Percentiles rank a stretch among this genome's conserved stretches.
These are phyloP conservation scores for Boletus insuetus DNA, from an alignment of 768 basidiomycete genomes.

Conservation along the genomic window DNA sequence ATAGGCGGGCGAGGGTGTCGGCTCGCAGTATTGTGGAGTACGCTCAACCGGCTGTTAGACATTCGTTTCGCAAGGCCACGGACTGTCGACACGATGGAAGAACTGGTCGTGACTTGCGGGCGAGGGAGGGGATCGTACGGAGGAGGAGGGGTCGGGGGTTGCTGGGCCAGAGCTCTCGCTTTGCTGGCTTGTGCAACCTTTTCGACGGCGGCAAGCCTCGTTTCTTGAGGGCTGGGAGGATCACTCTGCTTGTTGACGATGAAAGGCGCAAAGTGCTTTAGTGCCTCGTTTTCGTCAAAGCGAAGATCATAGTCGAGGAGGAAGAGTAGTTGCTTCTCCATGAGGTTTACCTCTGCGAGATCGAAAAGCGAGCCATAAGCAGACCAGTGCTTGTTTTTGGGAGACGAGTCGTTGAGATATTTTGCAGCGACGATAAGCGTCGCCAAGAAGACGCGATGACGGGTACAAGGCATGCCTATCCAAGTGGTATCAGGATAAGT, in stretches of 20 bases:
- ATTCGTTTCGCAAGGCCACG: constrained; percentile 59
- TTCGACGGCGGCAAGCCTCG: constrained; percentile 52
- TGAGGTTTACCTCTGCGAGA: constrained; percentile 81
- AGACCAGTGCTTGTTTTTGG: constrained; percentile 95
- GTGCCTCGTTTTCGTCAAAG: constrained; percentile 81
- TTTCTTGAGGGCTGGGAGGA: constrained; percentile 35
- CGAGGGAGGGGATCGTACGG: constrained; percentile 36
- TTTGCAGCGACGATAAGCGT: constrained; percentile 95
- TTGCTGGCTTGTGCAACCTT: constrained; percentile 53
- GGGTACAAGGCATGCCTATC: constrained; percentile 79
- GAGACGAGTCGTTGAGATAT: constrained; percentile 95
- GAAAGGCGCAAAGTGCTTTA: constrained; percentile 68
- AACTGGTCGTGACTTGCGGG: constrained; percentile 23
- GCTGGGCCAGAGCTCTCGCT: constrained; percentile 48
- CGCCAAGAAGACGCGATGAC: constrained; percentile 94
- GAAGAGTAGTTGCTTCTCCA: constrained; percentile 95
- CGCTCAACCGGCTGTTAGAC: constrained; percentile 40
- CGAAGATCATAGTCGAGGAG: constrained; percentile 92
- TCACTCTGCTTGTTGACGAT: constrained; percentile 34
- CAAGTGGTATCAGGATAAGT: constrained; percentile 9
- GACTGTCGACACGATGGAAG: constrained; percentile 51
- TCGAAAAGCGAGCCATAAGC: constrained; percentile 75
- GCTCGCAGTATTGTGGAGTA: constrained; percentile 14
- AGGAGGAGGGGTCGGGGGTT: constrained; percentile 44
- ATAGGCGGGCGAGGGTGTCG: constrained; percentile 18